phyloP scores from a whole-genome alignment of 2,329 filamentous ascomycete genomes.

The Cytospora schulzeri region DNA sequence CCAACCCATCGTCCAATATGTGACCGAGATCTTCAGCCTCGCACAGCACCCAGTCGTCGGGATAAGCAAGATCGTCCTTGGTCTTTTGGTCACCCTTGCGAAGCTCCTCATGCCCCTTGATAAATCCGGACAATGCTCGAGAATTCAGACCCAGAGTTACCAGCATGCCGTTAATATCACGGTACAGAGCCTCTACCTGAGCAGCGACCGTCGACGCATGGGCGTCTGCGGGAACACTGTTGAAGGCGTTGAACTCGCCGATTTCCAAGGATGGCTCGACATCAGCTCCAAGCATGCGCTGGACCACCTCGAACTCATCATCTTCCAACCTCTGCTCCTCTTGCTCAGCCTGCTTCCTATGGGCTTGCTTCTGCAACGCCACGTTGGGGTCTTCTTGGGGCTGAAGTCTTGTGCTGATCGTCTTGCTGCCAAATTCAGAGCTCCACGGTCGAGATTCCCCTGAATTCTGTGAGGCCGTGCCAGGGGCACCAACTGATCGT shows the following conservation, averaged over 20 bases:
- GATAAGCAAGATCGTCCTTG: slow-evolving; percentile 68
- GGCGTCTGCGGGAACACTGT: slow-evolving; percentile 54
- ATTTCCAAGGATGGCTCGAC: slow-evolving; percentile 63
- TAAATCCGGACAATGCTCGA: slow-evolving; percentile 64
- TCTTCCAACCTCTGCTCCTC: slow-evolving; percentile 62
- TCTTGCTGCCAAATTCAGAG: slow-evolving; percentile 38
- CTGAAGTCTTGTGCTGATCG: slow-evolving; percentile 43
- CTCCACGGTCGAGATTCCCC: slow-evolving; percentile 38
- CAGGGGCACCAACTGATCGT: slow-evolving; percentile 63
- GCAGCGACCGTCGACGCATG: slow-evolving; percentile 58
- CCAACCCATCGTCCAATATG: slow-evolving; percentile 66
- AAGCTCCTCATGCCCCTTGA: slow-evolving; percentile 66
- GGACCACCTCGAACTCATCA: slow-evolving; percentile 73
- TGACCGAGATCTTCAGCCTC: slow-evolving; percentile 71
- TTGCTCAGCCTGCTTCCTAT: slow-evolving; percentile 58
- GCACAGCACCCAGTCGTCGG: slow-evolving; percentile 72
- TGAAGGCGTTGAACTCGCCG: slow-evolving; percentile 68
- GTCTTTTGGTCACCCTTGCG: slow-evolving; percentile 57
- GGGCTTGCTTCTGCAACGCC: slow-evolving; percentile 53
- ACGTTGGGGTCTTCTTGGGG: slow-evolving; percentile 50
- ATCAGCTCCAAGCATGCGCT: slow-evolving; percentile 62
- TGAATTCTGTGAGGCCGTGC: slow-evolving; percentile 58
- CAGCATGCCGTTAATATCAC: slow-evolving; percentile 91
- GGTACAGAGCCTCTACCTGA: slow-evolving; percentile 69
- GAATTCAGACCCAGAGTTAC: slow-evolving; percentile 87